Percentiles rank a stretch among this genome's conserved stretches.
phyloP scores from a whole-genome alignment of 805 yeast species.

The Candida gorgasii region DNA sequence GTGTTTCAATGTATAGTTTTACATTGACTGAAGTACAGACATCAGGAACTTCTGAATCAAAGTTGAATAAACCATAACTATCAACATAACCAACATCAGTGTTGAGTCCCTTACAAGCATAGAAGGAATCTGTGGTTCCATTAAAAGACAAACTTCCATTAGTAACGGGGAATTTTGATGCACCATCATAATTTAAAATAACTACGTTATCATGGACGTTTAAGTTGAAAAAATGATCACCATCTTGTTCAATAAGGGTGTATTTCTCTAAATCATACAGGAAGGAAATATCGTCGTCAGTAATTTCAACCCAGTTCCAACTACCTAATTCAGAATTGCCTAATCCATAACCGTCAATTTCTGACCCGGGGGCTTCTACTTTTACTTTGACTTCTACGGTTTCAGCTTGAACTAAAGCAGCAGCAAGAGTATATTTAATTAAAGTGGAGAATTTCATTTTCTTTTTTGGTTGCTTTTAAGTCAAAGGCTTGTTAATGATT shows the following conservation, averaged over 20 bases:
- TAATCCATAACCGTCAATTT: constrained; percentile 1
- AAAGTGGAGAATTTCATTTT: constrained; percentile 1
- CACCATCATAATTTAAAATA: neutral
- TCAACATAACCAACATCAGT: neutral
- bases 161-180: neutral
- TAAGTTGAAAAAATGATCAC: neutral
- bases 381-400: neutral
- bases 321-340: neutral
- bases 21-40: constrained; percentile 3
- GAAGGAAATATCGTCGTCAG: neutral
- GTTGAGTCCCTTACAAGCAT: neutral
- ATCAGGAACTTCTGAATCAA: neutral
- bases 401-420: neutral
- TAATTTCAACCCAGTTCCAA: neutral
- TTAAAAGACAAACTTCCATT: neutral
- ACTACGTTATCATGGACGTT: neutral
- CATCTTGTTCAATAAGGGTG: neutral
- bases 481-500: neutral
- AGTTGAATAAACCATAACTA: constrained; percentile 4
- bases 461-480: neutral
- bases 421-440: neutral
- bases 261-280: neutral
- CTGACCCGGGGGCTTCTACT: neutral
- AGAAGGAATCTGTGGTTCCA: neutral
- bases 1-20: no score